These are phyloP conservation scores for Leucosporidium scottii DNA, from an alignment of 768 basidiomycete species.

Conservation along the genomic window DNA sequence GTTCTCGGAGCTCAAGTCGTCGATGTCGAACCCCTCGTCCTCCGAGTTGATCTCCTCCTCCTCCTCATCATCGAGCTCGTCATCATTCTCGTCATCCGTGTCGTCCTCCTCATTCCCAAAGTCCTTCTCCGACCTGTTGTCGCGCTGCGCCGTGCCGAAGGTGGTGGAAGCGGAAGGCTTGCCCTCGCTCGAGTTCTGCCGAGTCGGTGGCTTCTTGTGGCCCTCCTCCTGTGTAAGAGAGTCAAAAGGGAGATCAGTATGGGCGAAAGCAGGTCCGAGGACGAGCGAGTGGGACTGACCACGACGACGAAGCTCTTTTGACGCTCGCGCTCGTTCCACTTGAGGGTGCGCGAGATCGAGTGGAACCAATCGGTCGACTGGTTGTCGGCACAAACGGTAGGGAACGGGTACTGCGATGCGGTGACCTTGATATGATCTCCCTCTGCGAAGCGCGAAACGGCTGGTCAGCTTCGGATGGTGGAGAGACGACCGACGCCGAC, in stretches of 20 bases:
- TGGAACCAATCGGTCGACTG: constrained; percentile 99
- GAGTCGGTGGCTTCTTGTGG: constrained; percentile 21
- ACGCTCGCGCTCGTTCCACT: constrained; percentile 98
- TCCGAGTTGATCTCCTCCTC: constrained; percentile 44
- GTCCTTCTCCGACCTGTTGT: constrained; percentile 6
- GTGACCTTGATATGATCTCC: constrained; percentile 98
- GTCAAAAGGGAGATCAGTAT: too few relatives aligned
- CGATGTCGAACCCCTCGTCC: constrained; percentile 66
- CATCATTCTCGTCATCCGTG: constrained; percentile 36
- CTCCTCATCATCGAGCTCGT: constrained; percentile 45
- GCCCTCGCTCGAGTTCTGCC: constrained; percentile 5
- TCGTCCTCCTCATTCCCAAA: constrained; percentile 12
- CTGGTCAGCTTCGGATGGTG: background rate
- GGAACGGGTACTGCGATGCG: constrained; percentile 95
- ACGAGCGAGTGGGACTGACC: constrained; percentile 39
- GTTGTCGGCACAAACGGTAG: constrained; percentile 94
- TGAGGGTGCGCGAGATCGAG: constrained; percentile 87
- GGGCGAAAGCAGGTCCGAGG: background rate
- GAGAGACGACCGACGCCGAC: constrained; percentile 40
- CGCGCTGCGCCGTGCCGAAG: constrained; percentile 2
- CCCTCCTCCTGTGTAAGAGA: constrained; percentile 22
- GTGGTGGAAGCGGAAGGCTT: background rate
- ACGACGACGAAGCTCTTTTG: constrained; percentile 99
- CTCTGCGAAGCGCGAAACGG: constrained; percentile 51
- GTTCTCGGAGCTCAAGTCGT: constrained; percentile 70